Base-by-base conservation (phyloP, 139 green algal species). In the Chlamydomonas sp. region DNA sequence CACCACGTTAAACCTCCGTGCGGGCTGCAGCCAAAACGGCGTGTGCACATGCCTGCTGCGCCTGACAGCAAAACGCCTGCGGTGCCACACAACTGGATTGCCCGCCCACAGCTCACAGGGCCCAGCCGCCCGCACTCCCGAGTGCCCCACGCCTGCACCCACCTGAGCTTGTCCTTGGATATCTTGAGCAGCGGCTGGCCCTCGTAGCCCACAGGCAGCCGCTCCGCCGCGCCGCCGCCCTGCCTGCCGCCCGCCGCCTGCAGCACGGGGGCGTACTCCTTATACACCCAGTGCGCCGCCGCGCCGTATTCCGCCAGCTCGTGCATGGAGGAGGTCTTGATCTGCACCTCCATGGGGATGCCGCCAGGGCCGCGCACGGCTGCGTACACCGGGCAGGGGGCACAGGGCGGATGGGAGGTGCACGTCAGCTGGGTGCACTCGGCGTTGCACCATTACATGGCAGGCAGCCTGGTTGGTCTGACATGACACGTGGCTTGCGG, bases 251-350 rank as follows among this genome's bases (percentile, higher is more conserved):
- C 59, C 78, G 77, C n/a, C 49, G 12, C 67, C 84, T 81, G 80
- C 68, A 88, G 69, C 76, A 85, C 7, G n/a, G 75, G 87, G 57
- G 74, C 80, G 81, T 89, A 86, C 68, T 86, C 96, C 88, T 99
- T 99, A 92, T 98, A 99, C 2, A 92, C 90, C 95, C 95, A 99
- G 92, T 99, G 97, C 2, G 96, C 95, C 4, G 97, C 96, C 6
- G 88, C 88, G 59, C 96, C 96, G 80, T 97, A 98, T 91, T 98
- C 89, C 63, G 90, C 90, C 63, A 93, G 86, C 58, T 93, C 80
- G 83, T 98, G 95, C 95, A 98, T 98, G 88, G 89, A 90, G 49
- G 68, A 71, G 16, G 92, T 94, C 83, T 94, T 93, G 80, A 95
- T 95, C 89, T 96, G 94, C 2, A 95, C 93, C 92, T 98, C 96